phyloP scores from a whole-genome alignment of 2,329 filamentous ascomycete genomes.

The Amauroascus niger region DNA sequence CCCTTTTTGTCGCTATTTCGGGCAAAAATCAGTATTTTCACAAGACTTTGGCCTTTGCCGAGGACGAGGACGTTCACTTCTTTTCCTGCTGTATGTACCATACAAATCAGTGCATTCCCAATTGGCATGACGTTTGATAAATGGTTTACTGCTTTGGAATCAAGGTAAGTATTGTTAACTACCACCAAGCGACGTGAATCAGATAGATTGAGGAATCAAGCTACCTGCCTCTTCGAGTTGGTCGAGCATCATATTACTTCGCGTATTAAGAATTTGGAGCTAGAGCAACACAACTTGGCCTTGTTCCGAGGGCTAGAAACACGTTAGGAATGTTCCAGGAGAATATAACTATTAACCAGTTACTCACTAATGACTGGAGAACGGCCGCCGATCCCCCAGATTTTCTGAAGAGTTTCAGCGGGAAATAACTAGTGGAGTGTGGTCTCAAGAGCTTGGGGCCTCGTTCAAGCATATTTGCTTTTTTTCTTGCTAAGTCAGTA shows the following conservation, averaged over 20 bases:
- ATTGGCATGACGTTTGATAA: not conserved
- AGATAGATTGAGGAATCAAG: not conserved
- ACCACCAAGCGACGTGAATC: not conserved
- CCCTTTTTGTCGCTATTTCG: not conserved
- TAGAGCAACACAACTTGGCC: not conserved
- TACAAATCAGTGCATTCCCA: no score
- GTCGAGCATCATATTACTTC: not conserved
- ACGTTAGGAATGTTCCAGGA: conserved; percentile 6
- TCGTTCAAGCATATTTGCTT: not conserved
- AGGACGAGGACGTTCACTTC: no score
- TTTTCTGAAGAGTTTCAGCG: not conserved
- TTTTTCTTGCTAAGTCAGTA: not conserved
- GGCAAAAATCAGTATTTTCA: no score
- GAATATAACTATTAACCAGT: no score
- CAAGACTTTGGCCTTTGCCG: no score
- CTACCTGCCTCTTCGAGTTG: conserved; percentile 8
- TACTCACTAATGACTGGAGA: not conserved
- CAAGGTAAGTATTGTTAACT: not conserved
- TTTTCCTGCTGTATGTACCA: no score
- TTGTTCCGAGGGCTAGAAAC: not conserved
- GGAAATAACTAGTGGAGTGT: not conserved
- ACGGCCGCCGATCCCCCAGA: conserved; percentile 1
- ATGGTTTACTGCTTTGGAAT: not conserved
- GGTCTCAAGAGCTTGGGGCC: not conserved
- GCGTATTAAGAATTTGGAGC: not conserved